Evolutionary conservation across 108 stramenopile species (phyloP).

Genomic region (Skeletonema grethae): DNA sequence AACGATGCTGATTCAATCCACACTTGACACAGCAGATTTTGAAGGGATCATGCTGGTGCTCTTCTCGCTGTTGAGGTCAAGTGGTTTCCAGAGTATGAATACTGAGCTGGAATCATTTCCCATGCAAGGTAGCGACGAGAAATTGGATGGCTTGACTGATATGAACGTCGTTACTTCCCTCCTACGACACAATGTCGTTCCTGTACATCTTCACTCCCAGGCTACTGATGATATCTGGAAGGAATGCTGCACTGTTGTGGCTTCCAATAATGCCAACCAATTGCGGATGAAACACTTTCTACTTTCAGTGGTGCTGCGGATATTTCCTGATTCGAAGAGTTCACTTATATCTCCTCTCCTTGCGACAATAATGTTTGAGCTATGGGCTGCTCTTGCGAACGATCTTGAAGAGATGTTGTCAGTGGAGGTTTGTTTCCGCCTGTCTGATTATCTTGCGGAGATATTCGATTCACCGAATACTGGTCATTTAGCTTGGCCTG

Average conservation of each 20-base stretch:
- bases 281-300: constrained; percentile 27
- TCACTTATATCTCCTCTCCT: background rate
- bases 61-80: constrained; percentile 12
- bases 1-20: constrained; percentile 6
- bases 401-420: constrained; percentile 13
- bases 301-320: constrained; percentile 14
- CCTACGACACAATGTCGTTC: constrained; percentile 4
- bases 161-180: constrained; percentile 12
- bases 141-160: background rate
- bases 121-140: background rate
- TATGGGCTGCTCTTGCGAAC: constrained; percentile 26
- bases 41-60: constrained; percentile 17
- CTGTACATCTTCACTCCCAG: background rate
- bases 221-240: constrained; percentile 12
- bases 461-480: constrained; percentile 9
- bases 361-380: constrained; percentile 23
- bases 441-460: constrained; percentile 19
- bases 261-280: background rate
- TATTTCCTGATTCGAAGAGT: background rate
- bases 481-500: constrained; percentile 24
- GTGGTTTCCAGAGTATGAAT: background rate
- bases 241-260: constrained; percentile 9
- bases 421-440: constrained; percentile 15
- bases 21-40: background rate
- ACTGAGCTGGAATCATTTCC: background rate